Base-by-base conservation (phyloP, 78 protist genomes). In the Guillardia theta region DNA sequence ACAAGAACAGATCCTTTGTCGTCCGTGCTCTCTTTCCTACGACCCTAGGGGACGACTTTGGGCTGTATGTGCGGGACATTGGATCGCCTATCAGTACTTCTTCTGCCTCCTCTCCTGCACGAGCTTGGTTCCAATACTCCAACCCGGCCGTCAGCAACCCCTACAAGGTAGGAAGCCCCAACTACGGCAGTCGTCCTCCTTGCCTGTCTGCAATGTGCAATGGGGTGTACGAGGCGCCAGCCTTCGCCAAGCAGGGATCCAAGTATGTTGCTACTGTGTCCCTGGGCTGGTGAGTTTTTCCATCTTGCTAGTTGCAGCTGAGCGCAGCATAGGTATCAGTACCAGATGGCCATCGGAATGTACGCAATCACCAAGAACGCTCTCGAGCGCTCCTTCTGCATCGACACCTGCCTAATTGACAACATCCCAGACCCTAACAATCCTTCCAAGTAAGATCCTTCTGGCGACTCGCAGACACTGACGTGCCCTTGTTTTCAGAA, bases 21-120 rank as follows among this genome's bases (percentile, higher is more conserved):
- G n/a, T n/a, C n/a, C n/a, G n/a, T n/a, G n/a, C n/a, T n/a, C n/a
- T n/a, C n/a, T n/a, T n/a, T n/a, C n/a, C n/a, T n/a, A n/a, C n/a
- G n/a, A n/a, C n/a, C n/a, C n/a, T n/a, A 1, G 83, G 83, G 22
- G 83, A 70, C 83, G 36, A 70, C 83, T 70, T 70, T 70, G 83
- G 83, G n/a, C 41, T 70, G 83, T 70, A 33, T 33, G 83, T 70
- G 10, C 33, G 83, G 83, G 22, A 24, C 83, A 12, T 36, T 12
- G 41, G 41, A 24, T 36, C 83, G 10, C n/a, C 27, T 36, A 70
- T 70, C 83, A 70, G 36, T 43, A 36, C 83, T 3, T 70, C 83
- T 1, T 36, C 41, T 12, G 83, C n/a, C 83, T 12, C 33, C 21
- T 36, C 83, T 24, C 83, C 83, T 24, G 83, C 83, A 22, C 33